These are phyloP conservation scores for Pestalotiopsis sp. DNA, from an alignment of 2,329 filamentous ascomycete species.

Conservation along the genomic window DNA sequence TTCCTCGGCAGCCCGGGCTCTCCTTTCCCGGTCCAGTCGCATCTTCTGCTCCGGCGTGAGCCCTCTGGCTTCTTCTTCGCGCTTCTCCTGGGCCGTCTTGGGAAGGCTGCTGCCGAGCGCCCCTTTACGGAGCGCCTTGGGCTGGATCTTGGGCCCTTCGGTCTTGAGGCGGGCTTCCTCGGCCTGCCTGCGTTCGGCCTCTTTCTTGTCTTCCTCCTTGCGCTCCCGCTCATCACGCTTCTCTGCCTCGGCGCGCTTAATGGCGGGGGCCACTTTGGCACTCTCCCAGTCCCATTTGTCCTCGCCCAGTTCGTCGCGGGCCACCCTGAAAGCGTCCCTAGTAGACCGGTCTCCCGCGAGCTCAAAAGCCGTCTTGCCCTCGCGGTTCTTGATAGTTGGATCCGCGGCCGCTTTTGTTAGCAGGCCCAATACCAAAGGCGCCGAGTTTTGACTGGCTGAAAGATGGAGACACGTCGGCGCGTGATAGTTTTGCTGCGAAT, in stretches of 20 bases:
- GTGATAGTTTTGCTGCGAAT: constrained; percentile 71
- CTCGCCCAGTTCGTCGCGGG: constrained; percentile 81
- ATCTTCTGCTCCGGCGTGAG: constrained; percentile 86
- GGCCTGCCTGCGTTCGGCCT: constrained; percentile 68
- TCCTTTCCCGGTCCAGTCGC: constrained; percentile 82
- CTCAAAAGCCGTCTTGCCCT: constrained; percentile 86
- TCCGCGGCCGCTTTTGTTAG: constrained; percentile 75
- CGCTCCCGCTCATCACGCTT: constrained; percentile 70
- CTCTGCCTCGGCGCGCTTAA: constrained; percentile 74
- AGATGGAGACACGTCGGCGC: constrained; percentile 84
- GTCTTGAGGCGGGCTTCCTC: constrained; percentile 73
- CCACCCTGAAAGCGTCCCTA: constrained; percentile 88
- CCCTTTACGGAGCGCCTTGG: constrained; percentile 46
- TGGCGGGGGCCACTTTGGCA: constrained; percentile 69
- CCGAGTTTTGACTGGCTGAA: constrained; percentile 77
- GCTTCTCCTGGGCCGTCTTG: constrained; percentile 78
- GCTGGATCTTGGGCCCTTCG: constrained; percentile 60
- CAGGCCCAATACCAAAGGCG: constrained; percentile 76
- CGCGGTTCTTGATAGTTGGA: constrained; percentile 68
- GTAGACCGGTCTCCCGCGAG: constrained; percentile 84
- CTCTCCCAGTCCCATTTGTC: constrained; percentile 75
- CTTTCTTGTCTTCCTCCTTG: constrained; percentile 66
- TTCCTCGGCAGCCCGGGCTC: constrained; percentile 90
- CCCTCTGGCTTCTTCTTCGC: constrained; percentile 82
- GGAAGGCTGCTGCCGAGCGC: constrained; percentile 58